These are phyloP conservation scores for Populus hybrid DNA, from an alignment of 441 rosid species.

Conservation along the genomic window DNA sequence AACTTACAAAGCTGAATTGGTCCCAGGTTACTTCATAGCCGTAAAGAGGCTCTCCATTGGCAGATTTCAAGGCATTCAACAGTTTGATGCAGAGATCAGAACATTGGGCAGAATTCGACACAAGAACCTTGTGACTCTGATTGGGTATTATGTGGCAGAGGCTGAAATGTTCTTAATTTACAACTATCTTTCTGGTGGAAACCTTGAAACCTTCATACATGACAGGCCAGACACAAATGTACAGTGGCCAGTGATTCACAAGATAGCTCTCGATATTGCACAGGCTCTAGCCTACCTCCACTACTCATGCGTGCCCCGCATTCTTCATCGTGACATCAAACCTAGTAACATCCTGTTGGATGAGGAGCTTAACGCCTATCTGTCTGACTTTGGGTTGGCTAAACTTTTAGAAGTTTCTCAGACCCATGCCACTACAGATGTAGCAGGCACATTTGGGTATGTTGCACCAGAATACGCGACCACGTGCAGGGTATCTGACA, in stretches of 20 bases:
- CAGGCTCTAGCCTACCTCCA: slow-evolving; percentile 69
- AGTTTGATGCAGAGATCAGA: slow-evolving; percentile 70
- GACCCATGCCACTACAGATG: slow-evolving; percentile 74
- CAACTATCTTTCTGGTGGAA: slow-evolving; percentile 69
- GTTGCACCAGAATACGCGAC: slow-evolving; percentile 78
- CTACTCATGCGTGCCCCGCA: slow-evolving; percentile 52
- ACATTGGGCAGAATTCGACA: slow-evolving; percentile 61
- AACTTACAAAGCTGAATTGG: slow-evolving; percentile 63
- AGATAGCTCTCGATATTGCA: slow-evolving; percentile 58
- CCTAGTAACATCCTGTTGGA: slow-evolving; percentile 74
- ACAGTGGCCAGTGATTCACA: slow-evolving; percentile 53
- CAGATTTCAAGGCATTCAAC: slow-evolving; percentile 59
- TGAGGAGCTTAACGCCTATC: slow-evolving; percentile 57
- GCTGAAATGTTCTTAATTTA: slow-evolving; percentile 64
- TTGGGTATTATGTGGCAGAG: slow-evolving; percentile 56
- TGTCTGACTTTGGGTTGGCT: slow-evolving; percentile 71
- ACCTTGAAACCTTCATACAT: slow-evolving; percentile 67
- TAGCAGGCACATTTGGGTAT: slow-evolving; percentile 73
- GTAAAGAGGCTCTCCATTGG: slow-evolving; percentile 65
- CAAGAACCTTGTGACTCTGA: slow-evolving; percentile 59
- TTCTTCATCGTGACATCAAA: slow-evolving; percentile 71
- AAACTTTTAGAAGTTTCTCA: slow-evolving; percentile 64
- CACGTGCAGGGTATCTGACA: slow-evolving; percentile 68
- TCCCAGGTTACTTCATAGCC: slow-evolving; percentile 56
- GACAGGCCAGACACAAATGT: slow-evolving; percentile 34